phyloP scores from a whole-genome alignment of 257 asterid species.

The Nicotiana sylvestris region DNA sequence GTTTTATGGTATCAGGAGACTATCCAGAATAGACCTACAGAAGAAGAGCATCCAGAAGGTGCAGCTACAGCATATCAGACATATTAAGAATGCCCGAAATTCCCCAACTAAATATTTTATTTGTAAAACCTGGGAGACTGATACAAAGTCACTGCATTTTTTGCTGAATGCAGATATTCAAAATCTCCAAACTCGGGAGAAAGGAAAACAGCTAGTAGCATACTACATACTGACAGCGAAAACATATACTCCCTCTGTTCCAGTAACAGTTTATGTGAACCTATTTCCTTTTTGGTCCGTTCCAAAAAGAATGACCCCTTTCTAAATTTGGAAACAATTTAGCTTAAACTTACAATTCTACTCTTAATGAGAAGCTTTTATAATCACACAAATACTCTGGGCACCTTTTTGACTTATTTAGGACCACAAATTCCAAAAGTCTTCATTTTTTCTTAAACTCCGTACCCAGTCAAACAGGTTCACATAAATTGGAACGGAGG shows the following conservation, averaged over 20 bases:
- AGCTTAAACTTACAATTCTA: no score
- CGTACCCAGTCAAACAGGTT: no score
- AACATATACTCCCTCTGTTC: not conserved
- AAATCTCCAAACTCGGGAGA: not conserved
- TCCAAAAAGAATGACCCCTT: no score
- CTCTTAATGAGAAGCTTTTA: no score
- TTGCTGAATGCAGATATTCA: not conserved
- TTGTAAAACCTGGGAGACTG: not conserved
- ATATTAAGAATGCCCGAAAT: not conserved
- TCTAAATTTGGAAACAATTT: no score
- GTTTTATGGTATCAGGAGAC: not conserved
- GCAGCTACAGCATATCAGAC: not conserved
- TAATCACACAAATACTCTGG: no score
- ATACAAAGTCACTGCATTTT: not conserved
- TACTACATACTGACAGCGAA: not conserved
- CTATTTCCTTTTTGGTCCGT: no score
- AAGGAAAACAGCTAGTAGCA: not conserved
- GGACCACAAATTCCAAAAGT: no score
- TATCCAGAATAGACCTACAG: not conserved
- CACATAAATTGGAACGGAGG: no score
- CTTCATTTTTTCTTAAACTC: no score
- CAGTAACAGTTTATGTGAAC: no score
- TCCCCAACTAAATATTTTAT: not conserved
- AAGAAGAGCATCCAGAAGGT: not conserved
- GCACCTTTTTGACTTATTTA: no score